Evolutionary conservation across 2,329 filamentous ascomycete species (phyloP), one percentile per base, ranked within the genome.

Genomic region (Trichoderma brevicompactum): DNA sequence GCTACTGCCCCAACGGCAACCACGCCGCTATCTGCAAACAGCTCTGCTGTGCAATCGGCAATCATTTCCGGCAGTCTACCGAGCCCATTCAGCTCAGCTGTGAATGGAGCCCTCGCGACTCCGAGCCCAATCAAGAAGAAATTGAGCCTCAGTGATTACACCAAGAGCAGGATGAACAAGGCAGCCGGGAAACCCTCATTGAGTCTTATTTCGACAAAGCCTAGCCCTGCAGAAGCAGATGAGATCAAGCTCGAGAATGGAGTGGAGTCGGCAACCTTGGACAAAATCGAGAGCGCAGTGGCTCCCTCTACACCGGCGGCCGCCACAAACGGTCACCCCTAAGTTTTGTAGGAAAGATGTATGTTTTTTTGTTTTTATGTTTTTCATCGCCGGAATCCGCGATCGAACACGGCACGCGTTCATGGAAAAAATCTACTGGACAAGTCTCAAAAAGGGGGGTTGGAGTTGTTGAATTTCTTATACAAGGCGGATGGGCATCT

Each of bases 41-140:
- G 77, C 6, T 78, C 80, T 2, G 67, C 79, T 2, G 71, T 77
- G 1, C 82, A 85, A 61, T 87, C 86, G 0, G 84, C 86, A 0
- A 82, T 84, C 2, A 82, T 84, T 1, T 70, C 77, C 3, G 70
- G 71, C 32, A 78, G 73, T 61, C 71, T 80, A 38, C 69, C 80
- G 0, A 82, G 76, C 53, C 78, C 83, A 0, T 83, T 86, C 60
- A 71, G 76, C 4, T 68, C 79, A 0, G 70, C 76, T 0, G 71
- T 79, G 40, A 85, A 83, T 64, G 80, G 82, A 13, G 69, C 78
- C 8, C 74, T 74, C 6, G 79, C 79, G 9, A 80, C 81, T 23
- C 85, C 85, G 2, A 89, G 85, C 68, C 87, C 87, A 2, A 78
- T 87, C 38, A 89, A 88, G 76, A 89, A 90, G 80, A 89, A 89